A percentile compares a stretch with the other conserved stretches of the same genome.
Conservation (phyloP, 257 asterid genomes). For the Nicotiana paniculata region DNA sequence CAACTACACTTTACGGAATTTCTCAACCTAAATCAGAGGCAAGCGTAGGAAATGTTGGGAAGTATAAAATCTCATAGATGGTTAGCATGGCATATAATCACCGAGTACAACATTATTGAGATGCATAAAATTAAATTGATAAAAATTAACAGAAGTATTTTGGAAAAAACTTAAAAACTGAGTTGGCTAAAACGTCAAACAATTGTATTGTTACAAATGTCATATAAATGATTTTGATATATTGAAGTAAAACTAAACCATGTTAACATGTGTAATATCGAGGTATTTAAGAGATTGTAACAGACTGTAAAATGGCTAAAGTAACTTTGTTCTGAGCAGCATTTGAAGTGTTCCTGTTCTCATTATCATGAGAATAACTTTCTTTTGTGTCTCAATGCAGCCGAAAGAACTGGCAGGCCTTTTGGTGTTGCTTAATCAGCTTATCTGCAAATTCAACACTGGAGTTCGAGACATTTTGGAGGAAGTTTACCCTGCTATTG, state of each 20-base stretch:
- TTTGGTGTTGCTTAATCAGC: slow-evolving; percentile 79
- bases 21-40: background rate
- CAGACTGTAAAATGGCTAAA: background rate
- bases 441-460: slow-evolving; percentile 78
- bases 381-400: slow-evolving; percentile 40
- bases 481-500: slow-evolving; percentile 77
- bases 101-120: background rate
- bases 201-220: background rate
- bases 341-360: background rate
- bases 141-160: background rate
- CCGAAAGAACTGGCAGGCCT: slow-evolving; percentile 87
- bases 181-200: background rate
- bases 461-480: slow-evolving; percentile 66
- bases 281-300: background rate
- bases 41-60: background rate
- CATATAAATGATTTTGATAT: background rate
- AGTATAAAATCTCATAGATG: background rate
- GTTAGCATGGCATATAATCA: background rate
- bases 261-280: background rate
- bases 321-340: background rate
- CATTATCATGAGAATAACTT: background rate
- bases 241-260: background rate
- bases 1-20: background rate
- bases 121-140: background rate
- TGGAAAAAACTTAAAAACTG: background rate